Percentiles rank a stretch among this genome's conserved stretches.
Evolutionary conservation across 106 monocot genomes (phyloP).

Genomic region (Narthecium ossifragum): DNA sequence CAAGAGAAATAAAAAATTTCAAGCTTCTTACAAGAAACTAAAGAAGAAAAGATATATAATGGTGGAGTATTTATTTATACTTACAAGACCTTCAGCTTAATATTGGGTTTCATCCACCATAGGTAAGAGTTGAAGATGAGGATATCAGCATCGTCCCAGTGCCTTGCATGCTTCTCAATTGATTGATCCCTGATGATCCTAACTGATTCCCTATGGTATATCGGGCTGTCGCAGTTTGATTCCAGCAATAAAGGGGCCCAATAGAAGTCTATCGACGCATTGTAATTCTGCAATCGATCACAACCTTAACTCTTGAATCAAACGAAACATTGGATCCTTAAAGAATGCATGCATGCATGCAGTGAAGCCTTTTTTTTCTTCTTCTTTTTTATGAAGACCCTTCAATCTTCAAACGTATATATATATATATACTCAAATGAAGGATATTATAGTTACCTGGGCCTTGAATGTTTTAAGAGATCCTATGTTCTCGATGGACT

Average conservation of each 20-base stretch:
- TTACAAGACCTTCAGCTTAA: not conserved
- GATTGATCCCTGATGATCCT: not conserved
- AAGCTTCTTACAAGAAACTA: too few species aligned
- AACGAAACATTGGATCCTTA: too few species aligned
- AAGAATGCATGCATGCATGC: too few species aligned
- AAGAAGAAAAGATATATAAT: too few species aligned
- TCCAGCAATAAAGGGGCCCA: not conserved
- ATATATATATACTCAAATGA: not conserved
- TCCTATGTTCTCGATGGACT: not conserved
- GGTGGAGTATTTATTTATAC: not conserved
- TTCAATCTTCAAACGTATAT: too few species aligned
- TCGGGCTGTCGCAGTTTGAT: not conserved
- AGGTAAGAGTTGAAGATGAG: not conserved
- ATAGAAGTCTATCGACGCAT: conserved; percentile 1
- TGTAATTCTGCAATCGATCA: not conserved
- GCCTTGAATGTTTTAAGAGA: conserved; percentile 4
- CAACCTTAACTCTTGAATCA: not conserved
- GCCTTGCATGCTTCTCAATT: not conserved
- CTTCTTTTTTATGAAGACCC: too few species aligned
- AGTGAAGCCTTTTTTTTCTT: too few species aligned
- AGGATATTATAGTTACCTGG: not conserved
- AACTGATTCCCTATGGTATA: not conserved
- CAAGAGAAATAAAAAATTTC: too few species aligned
- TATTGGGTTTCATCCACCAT: not conserved
- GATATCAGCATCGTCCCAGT: not conserved